A percentile compares a stretch with the other conserved stretches of the same genome.
Conservation (phyloP, 2,329 filamentous ascomycete species). For the Cytospora schulzeri region DNA sequence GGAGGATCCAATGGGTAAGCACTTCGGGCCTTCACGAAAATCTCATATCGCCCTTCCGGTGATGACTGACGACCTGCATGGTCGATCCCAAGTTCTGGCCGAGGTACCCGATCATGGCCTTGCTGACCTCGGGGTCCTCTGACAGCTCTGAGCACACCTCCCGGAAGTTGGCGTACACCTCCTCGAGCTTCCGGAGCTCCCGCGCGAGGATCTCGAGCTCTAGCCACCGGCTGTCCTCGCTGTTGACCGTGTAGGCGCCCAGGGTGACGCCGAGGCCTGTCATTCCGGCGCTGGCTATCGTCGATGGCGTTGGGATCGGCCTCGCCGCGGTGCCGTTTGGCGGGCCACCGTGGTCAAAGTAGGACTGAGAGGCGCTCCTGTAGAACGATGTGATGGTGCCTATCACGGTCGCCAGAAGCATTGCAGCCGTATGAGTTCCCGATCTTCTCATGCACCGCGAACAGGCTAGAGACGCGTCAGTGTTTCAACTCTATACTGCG, state of each 20-base stretch:
- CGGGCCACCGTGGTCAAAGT: constrained; percentile 39
- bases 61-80: constrained; percentile 43
- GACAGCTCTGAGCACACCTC: constrained; percentile 45
- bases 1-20: background rate
- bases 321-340: constrained; percentile 27
- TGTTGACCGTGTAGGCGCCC: constrained; percentile 47
- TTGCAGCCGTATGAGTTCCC: constrained; percentile 47
- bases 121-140: constrained; percentile 46
- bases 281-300: constrained; percentile 2
- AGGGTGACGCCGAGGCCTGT: constrained; percentile 43
- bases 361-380: constrained; percentile 43
- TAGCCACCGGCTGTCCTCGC: constrained; percentile 50
- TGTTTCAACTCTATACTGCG: background rate
- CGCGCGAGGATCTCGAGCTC: constrained; percentile 51
- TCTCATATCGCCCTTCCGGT: constrained; percentile 39
- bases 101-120: constrained; percentile 49
- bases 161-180: constrained; percentile 48
- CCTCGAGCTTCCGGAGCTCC: constrained; percentile 51
- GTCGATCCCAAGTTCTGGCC: constrained; percentile 47
- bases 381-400: constrained; percentile 52
- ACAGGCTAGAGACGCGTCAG: constrained; percentile 36
- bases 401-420: constrained; percentile 54
- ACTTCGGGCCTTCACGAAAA: constrained; percentile 30
- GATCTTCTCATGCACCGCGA: constrained; percentile 46
- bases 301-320: constrained; percentile 25